Base-by-base conservation (phyloP, 495 filamentous ascomycete genomes). In the Pyrenula aspistea region DNA sequence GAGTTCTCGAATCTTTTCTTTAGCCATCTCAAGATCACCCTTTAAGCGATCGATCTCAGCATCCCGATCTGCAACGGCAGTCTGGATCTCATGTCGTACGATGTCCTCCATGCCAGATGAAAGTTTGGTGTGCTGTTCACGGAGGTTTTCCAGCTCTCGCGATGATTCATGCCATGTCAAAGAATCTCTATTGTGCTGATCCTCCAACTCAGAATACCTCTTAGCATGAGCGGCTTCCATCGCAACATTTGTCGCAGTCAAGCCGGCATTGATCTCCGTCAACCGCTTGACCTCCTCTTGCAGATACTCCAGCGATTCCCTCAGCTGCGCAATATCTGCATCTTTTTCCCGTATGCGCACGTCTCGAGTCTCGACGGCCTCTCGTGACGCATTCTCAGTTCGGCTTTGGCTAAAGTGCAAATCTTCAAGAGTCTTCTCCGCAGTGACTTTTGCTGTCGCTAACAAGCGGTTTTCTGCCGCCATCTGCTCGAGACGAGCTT, bases 381-480 rank as follows among this genome's bases (percentile, higher is more conserved):
- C 78, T n/a, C 73, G 73, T 42, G 73, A 72, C 42, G 75, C 75
- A 60, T 70, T 67, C 49, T 74, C 70, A 71, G 82, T 68, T 80
- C 87, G 73, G 71, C 80, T 69, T 75, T 73, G 65, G 63, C 73
- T 67, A 69, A 69, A 61, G 64, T 66, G 56, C 63, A 71, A 62
- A 62, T 75, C 31, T 68, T 77, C 66, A 36, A 83, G 61, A 56
- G 67, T 72, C 55, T 77, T 72, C 70, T 94, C 89, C 25, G 83
- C 83, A 49, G 83, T 77, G 57, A 79, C 69, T 62, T 83, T 87
- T 49, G 85, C 86, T 23, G 88, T 85, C 62, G 82, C 75, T 19
- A 95, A 81, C 42, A 82, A 68, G 55, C 85, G 82, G 62, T 95
- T 96, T 63, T 95, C 90, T 0, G 87, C 82, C 48, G 84, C 73